phyloP scores from a whole-genome alignment of 495 filamentous ascomycete species.

The Penicillium silybi region DNA sequence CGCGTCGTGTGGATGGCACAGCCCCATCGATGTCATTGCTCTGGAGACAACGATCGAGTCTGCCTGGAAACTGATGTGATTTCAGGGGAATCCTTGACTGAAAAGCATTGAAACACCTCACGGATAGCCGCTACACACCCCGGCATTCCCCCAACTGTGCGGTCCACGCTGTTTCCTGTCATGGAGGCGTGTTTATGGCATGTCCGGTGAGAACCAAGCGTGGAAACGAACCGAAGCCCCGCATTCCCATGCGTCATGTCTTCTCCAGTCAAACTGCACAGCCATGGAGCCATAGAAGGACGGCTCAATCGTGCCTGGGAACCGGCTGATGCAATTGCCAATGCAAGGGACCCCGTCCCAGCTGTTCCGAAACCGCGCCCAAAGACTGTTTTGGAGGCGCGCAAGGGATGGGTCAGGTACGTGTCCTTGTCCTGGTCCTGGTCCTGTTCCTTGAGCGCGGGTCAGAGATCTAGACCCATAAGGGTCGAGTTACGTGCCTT shows the following conservation, averaged over 20 bases:
- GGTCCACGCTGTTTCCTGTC: constrained; percentile 1
- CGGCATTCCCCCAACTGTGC: not conserved
- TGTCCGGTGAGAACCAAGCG: constrained; percentile 8
- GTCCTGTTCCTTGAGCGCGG: not conserved
- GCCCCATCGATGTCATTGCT: constrained; percentile 25
- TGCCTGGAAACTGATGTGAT: not conserved
- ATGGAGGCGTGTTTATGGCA: constrained; percentile 7
- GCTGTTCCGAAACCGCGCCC: constrained; percentile 5
- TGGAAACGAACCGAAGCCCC: constrained; percentile 23
- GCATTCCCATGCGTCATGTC: constrained; percentile 23
- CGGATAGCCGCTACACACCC: not conserved
- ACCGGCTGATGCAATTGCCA: constrained; percentile 15
- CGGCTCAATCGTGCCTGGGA: not conserved
- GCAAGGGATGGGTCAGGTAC: constrained; percentile 32
- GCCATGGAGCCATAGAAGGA: not conserved
- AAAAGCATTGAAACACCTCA: not conserved
- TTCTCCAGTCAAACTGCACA: not conserved
- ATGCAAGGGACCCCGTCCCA: constrained; percentile 15
- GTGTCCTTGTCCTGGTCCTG: constrained; percentile 10
- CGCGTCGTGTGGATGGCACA: constrained; percentile 12
- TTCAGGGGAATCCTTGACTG: not conserved
- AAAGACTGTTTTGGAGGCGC: constrained; percentile 7
- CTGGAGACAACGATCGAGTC: constrained; percentile 2
- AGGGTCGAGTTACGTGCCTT: not conserved
- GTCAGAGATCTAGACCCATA: not conserved